These are phyloP conservation scores for Malus hybrid DNA, from an alignment of 331 rosid genomes.

Conservation along the genomic window DNA sequence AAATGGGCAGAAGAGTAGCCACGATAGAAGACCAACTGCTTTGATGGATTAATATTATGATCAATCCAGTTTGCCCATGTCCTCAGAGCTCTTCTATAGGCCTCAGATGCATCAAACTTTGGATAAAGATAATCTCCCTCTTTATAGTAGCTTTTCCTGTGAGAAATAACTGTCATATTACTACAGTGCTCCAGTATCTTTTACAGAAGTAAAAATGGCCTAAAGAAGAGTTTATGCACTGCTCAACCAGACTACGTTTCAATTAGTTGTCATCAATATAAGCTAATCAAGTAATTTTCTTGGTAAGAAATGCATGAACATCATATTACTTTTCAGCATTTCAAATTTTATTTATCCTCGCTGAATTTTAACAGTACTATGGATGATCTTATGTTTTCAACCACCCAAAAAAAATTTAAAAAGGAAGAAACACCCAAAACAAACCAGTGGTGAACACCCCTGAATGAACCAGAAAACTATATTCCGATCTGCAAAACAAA, in stretches of 20 bases:
- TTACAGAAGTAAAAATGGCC: not conserved
- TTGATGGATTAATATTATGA: constrained; percentile 52
- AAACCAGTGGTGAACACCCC: not conserved
- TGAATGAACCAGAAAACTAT: not conserved
- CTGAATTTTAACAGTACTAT: not conserved
- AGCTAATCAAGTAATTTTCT: not conserved
- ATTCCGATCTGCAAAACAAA: constrained; percentile 7
- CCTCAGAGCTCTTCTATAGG: constrained; percentile 65
- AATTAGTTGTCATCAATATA: not conserved
- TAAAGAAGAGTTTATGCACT: not conserved
- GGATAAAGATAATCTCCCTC: constrained; percentile 82
- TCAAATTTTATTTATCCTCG: not conserved
- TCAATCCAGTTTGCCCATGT: constrained; percentile 94
- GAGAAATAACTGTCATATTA: constrained; percentile 9
- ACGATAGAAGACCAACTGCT: constrained; percentile 76
- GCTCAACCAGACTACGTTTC: not conserved
- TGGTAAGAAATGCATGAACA: not conserved
- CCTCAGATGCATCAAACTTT: constrained; percentile 72
- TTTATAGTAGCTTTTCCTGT: constrained; percentile 79
- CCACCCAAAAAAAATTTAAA: not conserved
- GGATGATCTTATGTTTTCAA: not conserved
- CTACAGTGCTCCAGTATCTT: not conserved
- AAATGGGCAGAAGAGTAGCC: constrained; percentile 97
- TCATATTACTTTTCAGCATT: not conserved
- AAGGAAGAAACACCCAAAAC: not conserved